Percentiles rank a stretch among this genome's conserved stretches.
Conservation (phyloP, 2,329 filamentous ascomycete species). For the Zalaria obscura region DNA sequence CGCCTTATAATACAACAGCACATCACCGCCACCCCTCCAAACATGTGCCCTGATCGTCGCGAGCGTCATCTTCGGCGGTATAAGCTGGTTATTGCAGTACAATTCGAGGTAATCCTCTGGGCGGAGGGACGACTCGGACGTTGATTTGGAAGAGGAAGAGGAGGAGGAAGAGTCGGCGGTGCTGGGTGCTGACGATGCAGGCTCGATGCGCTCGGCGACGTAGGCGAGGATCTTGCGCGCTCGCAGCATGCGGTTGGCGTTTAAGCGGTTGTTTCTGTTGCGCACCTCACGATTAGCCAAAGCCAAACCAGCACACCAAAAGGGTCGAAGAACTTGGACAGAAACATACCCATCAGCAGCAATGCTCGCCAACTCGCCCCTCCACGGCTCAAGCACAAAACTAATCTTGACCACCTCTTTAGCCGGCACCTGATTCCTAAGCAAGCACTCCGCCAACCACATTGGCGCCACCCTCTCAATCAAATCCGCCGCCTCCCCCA, state of each 20-base stretch:
- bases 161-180: neutral
- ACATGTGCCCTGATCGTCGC: conserved; percentile 82
- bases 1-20: conserved; percentile 77
- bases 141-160: neutral
- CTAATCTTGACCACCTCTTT: conserved; percentile 97
- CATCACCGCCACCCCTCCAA: conserved; percentile 91
- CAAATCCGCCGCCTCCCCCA: conserved; percentile 63
- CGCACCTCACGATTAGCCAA: conserved; percentile 11
- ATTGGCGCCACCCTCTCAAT: conserved; percentile 78
- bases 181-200: conserved; percentile 22
- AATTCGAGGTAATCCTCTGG: conserved; percentile 91
- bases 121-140: conserved; percentile 35
- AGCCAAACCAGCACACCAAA: conserved; percentile 8
- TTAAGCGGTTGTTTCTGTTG: conserved; percentile 66
- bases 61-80: conserved; percentile 79
- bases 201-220: conserved; percentile 80
- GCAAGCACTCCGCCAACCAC: conserved; percentile 81
- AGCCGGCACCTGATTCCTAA: conserved; percentile 63
- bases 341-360: conserved; percentile 51
- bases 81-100: conserved; percentile 53
- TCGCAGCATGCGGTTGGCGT: conserved; percentile 91
- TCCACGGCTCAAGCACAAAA: conserved; percentile 74
- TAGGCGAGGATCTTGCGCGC: conserved; percentile 91
- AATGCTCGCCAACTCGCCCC: conserved; percentile 52
- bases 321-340: neutral